Evolutionary conservation across 345 rosid genomes (phyloP).

Genomic region (Rhizophora mangle): DNA sequence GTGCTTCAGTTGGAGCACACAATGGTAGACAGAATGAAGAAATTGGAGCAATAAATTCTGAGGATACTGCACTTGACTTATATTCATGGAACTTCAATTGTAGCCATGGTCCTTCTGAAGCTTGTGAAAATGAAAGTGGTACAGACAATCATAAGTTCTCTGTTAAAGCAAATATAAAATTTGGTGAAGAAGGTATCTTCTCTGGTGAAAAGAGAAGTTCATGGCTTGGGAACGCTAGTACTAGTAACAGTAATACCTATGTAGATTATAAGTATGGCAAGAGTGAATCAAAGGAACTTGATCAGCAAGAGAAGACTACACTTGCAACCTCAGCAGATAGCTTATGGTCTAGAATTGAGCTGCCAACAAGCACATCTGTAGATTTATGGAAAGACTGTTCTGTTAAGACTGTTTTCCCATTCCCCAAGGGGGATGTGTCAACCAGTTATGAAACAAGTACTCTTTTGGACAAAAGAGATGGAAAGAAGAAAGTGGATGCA

Average conservation of each 20-base stretch:
- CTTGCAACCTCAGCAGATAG: conserved; percentile 35
- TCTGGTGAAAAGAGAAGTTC: conserved; percentile 52
- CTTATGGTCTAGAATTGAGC: conserved; percentile 50
- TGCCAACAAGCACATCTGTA: conserved; percentile 38
- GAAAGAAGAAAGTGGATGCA: conserved; percentile 53
- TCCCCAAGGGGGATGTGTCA: conserved; percentile 51
- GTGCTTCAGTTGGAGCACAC: conserved; percentile 43
- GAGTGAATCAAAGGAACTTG: conserved; percentile 46
- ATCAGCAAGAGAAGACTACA: conserved; percentile 37
- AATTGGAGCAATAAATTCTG: conserved; percentile 38
- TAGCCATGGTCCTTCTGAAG: conserved; percentile 41
- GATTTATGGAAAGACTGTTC: conserved; percentile 73
- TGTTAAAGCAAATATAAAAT: conserved; percentile 43
- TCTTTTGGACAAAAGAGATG: conserved; percentile 55
- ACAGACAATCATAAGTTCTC: conserved; percentile 28
- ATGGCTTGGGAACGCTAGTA: conserved; percentile 42
- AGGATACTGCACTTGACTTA: conserved; percentile 49
- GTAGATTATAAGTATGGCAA: conserved; percentile 37
- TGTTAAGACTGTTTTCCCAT: conserved; percentile 68
- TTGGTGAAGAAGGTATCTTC: conserved; percentile 56
- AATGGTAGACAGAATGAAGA: conserved; percentile 41
- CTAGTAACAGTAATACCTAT: conserved; percentile 41
- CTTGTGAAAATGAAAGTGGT: conserved; percentile 38
- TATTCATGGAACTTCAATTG: conserved; percentile 51
- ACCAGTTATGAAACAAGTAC: conserved; percentile 39